Percentiles rank a stretch among this genome's conserved stretches.
Evolutionary conservation across 2,329 filamentous ascomycete species (phyloP).

Genomic region (Chaetomium strumarium): DNA sequence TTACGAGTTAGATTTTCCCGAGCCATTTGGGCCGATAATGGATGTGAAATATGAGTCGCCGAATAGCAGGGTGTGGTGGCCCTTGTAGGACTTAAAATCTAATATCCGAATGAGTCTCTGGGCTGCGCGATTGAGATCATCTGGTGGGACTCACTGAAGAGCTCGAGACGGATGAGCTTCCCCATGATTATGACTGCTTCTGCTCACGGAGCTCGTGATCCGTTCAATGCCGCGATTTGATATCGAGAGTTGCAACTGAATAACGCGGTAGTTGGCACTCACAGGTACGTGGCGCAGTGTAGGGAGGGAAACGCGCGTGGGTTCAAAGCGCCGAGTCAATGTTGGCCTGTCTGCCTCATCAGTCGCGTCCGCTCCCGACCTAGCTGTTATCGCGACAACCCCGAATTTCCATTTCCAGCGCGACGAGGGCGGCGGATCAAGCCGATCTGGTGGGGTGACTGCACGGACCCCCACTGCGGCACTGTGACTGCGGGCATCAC

Average conservation of each 20-base stretch:
- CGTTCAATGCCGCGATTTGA: slow-evolving; percentile 13
- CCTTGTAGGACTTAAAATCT: slow-evolving; percentile 99
- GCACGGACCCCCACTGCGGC: slow-evolving; percentile 12
- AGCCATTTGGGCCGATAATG: slow-evolving; percentile 99
- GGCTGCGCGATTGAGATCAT: not conserved
- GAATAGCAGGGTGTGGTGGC: slow-evolving; percentile 88
- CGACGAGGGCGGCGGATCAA: slow-evolving; percentile 9
- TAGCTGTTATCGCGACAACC: slow-evolving; percentile 16
- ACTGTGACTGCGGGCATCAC: too few relatives aligned
- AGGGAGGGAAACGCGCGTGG: slow-evolving; percentile 15
- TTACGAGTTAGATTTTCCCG: slow-evolving; percentile 96
- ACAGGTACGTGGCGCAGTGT: slow-evolving; percentile 2
- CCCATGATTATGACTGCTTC: slow-evolving; percentile 61
- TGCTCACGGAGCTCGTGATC: slow-evolving; percentile 12
- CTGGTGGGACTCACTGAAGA: slow-evolving; percentile 64
- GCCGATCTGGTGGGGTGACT: slow-evolving; percentile 17
- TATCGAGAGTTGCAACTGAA: not conserved
- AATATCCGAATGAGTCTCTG: slow-evolving; percentile 17
- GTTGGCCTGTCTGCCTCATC: slow-evolving; percentile 4
- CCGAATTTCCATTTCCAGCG: slow-evolving; percentile 20
- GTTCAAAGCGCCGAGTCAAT: slow-evolving; percentile 4
- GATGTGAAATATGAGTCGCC: slow-evolving; percentile 99
- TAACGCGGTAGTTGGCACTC: slow-evolving; percentile 9
- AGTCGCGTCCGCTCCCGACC: slow-evolving; percentile 13
- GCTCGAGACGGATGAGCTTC: slow-evolving; percentile 88